phyloP scores from a whole-genome alignment of 1,284 basidiomycete species.

The Naganishia albida region DNA sequence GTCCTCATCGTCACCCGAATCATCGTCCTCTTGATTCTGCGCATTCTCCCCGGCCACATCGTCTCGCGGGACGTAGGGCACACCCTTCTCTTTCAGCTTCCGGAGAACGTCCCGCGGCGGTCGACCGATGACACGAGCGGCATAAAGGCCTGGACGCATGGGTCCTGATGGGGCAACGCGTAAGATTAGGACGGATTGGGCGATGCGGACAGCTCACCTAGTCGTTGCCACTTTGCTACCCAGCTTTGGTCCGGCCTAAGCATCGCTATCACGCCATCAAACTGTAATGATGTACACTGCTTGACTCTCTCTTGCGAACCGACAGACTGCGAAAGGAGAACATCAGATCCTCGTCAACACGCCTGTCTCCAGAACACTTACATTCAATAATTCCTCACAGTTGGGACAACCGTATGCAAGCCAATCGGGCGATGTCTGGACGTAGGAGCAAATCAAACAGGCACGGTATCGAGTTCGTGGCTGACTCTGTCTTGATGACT shows the following conservation, averaged over 20 bases:
- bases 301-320: constrained; percentile 78
- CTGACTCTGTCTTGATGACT: constrained; percentile 12
- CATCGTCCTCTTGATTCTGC: constrained; percentile 28
- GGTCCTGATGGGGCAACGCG: constrained; percentile 62
- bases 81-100: constrained; percentile 33
- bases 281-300: constrained; percentile 89
- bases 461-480: constrained; percentile 60
- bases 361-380: constrained; percentile 48
- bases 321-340: constrained; percentile 68
- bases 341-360: background rate
- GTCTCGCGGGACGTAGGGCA: constrained; percentile 34
- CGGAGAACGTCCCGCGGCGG: constrained; percentile 82
- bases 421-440: constrained; percentile 83
- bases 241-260: constrained; percentile 87
- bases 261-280: constrained; percentile 88
- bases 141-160: constrained; percentile 82
- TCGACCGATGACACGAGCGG: constrained; percentile 79
- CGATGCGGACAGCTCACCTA: constrained; percentile 62
- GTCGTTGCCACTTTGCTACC: constrained; percentile 92
- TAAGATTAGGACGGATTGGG: background rate
- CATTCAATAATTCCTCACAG: constrained; percentile 93
- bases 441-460: constrained; percentile 87
- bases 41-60: constrained; percentile 31
- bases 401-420: constrained; percentile 87
- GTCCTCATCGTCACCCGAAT: constrained; percentile 26